Base-by-base conservation (phyloP, 2,329 filamentous ascomycete genomes). In the Colletotrichum noveboracense region DNA sequence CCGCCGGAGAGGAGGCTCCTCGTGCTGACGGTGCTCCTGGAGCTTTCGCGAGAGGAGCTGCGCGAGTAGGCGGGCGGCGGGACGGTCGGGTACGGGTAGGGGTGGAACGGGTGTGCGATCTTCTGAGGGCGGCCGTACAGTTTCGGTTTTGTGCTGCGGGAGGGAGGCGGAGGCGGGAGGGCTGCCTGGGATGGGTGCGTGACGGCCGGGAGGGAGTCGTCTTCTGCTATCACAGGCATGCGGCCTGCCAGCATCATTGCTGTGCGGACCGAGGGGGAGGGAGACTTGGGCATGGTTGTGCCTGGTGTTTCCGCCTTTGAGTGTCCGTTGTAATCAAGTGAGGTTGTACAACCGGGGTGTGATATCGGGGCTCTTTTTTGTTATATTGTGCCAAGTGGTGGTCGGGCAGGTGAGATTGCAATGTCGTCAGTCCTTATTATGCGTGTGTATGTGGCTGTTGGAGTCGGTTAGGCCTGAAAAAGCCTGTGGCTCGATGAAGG, bases 161-260 rank as follows among this genome's bases (percentile, higher is more conserved):
- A 64, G 14, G 74, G 65, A 28, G 70, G 48, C 6, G 70, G 32
- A 28, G 65, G 65, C 2, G 70, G 70, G 7, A 76, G 28, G 1
- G 64, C 21, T 16, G 64, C 56, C 4, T 9, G 12, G 7, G 70
- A 26, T 9, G 74, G 70, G 18, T 14, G 34, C n/a, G 48, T 32
- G n/a, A 32, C 18, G 34, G 60, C 24, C 4, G 71, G 36, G 30
- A 71, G 21, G 7, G 71, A 55, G 55, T 83, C 82, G 76, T 85
- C 81, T 79, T 87, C 85, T 34, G 80, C 80, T 70, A 86, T 85
- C 70, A 85, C 80, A 24, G 85, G 84, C 80, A 87, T 82, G 48
- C 80, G 80, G 38, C 81, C 80, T 65, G 82, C 78, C 76, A 77
- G 78, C 66, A 76, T 74, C 64, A 81, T 77, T 58, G 80, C 80